Conservation (phyloP, 2,329 filamentous ascomycete species). For the Paraphoma chrysanthemicola region DNA sequence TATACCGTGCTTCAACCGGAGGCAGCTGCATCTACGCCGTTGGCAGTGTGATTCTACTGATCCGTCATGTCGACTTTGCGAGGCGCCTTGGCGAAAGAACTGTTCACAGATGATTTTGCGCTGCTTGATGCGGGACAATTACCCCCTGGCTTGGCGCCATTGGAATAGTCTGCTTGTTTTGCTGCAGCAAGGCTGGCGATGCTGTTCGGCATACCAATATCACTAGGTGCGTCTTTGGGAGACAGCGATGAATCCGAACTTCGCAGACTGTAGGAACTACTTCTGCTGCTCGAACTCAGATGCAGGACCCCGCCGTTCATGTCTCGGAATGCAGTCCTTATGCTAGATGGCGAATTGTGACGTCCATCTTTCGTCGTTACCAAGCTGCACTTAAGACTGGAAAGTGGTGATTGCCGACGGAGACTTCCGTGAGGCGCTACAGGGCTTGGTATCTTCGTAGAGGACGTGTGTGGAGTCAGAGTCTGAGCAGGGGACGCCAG, state of each 20-base stretch:
- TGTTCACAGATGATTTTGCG: slow-evolving; percentile 5
- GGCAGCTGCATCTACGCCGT: too few species aligned
- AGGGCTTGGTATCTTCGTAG: slow-evolving; percentile 55
- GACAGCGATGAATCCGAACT: slow-evolving; percentile 11
- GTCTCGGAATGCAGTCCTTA: slow-evolving; percentile 36
- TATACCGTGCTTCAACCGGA: too few species aligned
- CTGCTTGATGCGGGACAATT: slow-evolving; percentile 9
- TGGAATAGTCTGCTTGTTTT: slow-evolving; percentile 16
- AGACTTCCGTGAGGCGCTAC: slow-evolving; percentile 43
- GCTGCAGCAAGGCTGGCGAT: slow-evolving; percentile 28
- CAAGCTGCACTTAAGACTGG: slow-evolving; percentile 46
- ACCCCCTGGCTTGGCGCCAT: slow-evolving; percentile 1
- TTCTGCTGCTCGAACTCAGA: slow-evolving; percentile 20
- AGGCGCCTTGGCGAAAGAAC: too few species aligned
- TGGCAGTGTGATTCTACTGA: too few species aligned
- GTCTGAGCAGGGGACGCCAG: slow-evolving; percentile 1
- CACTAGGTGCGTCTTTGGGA: slow-evolving; percentile 25
- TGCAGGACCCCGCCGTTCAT: slow-evolving; percentile 18
- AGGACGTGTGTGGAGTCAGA: slow-evolving; percentile 15
- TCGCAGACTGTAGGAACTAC: slow-evolving; percentile 24
- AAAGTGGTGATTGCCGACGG: slow-evolving; percentile 47
- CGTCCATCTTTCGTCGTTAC: slow-evolving; percentile 24
- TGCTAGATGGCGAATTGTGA: slow-evolving; percentile 38
- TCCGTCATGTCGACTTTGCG: too few species aligned
- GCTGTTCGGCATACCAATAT: slow-evolving; percentile 26